A percentile compares a stretch with the other conserved stretches of the same genome.
Evolutionary conservation across 306 rosid genomes (phyloP).

Genomic region (Castanospermum australe): DNA sequence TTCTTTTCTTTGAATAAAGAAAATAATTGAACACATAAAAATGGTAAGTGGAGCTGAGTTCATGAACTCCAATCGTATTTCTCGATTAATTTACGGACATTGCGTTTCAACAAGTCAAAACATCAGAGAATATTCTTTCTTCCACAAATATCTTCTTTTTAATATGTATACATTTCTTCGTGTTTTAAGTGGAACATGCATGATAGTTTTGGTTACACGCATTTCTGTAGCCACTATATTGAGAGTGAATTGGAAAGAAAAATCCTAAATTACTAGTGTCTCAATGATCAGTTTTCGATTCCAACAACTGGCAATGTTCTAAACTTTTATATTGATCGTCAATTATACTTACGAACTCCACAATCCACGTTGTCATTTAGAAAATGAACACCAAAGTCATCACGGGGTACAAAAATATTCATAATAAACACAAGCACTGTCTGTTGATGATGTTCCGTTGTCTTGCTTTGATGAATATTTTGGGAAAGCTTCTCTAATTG

Average conservation of each 20-base stretch:
- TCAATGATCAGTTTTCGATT: not conserved
- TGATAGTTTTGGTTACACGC: conserved; percentile 21
- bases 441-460: not conserved
- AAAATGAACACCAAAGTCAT: not conserved
- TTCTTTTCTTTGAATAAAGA: not conserved
- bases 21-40: not conserved
- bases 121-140: conserved; percentile 3
- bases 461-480: not conserved
- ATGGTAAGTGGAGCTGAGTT: conserved; percentile 17
- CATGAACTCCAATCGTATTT: conserved; percentile 7
- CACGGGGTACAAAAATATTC: not conserved
- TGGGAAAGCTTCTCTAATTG: not conserved
- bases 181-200: conserved; percentile 20
- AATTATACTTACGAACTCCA: not conserved
- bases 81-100: not conserved
- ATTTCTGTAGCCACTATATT: conserved; percentile 31
- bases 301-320: not conserved
- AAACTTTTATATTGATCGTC: not conserved
- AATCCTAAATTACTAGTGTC: not conserved
- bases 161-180: not conserved
- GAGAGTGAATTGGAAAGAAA: not conserved
- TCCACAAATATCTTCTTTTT: conserved; percentile 13
- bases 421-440: not conserved
- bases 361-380: not conserved
- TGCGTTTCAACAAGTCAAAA: conserved; percentile 3